A percentile compares a stretch with the other conserved stretches of the same genome.
Conservation (phyloP, 345 rosid genomes). For the Trapa incisa region DNA sequence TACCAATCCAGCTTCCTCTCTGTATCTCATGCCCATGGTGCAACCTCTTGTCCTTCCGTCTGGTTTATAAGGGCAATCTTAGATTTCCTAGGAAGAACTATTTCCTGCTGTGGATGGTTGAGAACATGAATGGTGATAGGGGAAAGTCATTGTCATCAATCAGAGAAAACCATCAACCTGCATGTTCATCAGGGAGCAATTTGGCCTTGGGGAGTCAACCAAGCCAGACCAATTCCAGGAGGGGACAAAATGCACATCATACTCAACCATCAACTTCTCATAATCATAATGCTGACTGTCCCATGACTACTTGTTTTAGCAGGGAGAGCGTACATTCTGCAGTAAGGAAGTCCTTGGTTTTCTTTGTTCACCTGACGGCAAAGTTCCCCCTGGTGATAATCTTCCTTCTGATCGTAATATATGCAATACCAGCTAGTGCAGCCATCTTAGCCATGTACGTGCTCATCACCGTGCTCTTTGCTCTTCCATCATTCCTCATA, state of each 20-base stretch:
- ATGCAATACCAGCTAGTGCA: slow-evolving; percentile 83
- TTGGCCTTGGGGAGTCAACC: slow-evolving; percentile 18
- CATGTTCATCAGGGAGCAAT: slow-evolving; percentile 21
- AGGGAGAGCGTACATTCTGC: slow-evolving; percentile 36
- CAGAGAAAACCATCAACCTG: slow-evolving; percentile 29
- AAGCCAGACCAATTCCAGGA: slow-evolving; percentile 19
- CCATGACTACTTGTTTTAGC: slow-evolving; percentile 18
- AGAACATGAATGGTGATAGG: slow-evolving; percentile 73
- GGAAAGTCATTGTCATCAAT: slow-evolving; percentile 24
- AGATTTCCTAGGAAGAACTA: slow-evolving; percentile 80
- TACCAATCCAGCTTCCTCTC: slow-evolving; percentile 76
- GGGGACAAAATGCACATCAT: slow-evolving; percentile 27
- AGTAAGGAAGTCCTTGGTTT: slow-evolving; percentile 44
- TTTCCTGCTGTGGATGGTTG: slow-evolving; percentile 90
- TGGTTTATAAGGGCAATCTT: slow-evolving; percentile 60
- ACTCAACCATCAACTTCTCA: slow-evolving; percentile 23
- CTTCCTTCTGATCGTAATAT: slow-evolving; percentile 63
- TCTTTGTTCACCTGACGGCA: slow-evolving; percentile 71
- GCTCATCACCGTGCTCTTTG: slow-evolving; percentile 60
- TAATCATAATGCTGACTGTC: slow-evolving; percentile 6
- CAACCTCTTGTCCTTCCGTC: slow-evolving; percentile 61
- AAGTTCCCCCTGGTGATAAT: slow-evolving; percentile 84
- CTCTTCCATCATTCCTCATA: slow-evolving; percentile 78
- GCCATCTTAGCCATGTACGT: slow-evolving; percentile 69
- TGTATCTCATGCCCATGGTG: slow-evolving; percentile 93